Conservation (phyloP, 2,329 filamentous ascomycete species). For the Alternaria angustiovoidea region DNA sequence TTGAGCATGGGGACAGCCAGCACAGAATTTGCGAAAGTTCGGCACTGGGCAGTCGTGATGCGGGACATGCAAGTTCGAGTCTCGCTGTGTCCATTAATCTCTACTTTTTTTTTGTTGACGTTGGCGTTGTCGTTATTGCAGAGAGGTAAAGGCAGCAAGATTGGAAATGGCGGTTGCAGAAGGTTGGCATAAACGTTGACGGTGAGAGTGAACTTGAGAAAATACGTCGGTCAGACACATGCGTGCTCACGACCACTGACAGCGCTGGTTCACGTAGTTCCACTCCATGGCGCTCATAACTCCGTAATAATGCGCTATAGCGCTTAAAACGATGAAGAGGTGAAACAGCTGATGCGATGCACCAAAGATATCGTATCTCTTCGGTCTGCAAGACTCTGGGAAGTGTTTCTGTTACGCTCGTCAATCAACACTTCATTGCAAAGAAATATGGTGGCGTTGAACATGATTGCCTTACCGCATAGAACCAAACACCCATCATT, state of each 20-base stretch:
- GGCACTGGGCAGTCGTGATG: neutral
- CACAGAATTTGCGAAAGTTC: neutral
- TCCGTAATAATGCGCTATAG: constrained; percentile 42
- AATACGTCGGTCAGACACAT: neutral
- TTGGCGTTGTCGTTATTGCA: neutral
- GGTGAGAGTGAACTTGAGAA: neutral
- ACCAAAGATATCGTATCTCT: constrained; percentile 86
- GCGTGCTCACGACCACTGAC: neutral
- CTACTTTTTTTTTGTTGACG: neutral
- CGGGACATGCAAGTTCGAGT: neutral
- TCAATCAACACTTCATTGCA: constrained; percentile 76
- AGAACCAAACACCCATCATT: constrained; percentile 80
- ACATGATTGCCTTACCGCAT: constrained; percentile 75
- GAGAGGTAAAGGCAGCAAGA: neutral
- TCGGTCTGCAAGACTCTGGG: constrained; percentile 80
- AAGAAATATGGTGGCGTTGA: constrained; percentile 54
- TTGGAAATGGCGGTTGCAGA: neutral
- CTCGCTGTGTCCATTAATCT: neutral
- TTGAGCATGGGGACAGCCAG: neutral
- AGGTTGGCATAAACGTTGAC: neutral
- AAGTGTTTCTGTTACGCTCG: constrained; percentile 66
- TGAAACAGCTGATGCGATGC: constrained; percentile 93
- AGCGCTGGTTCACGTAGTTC: constrained; percentile 13
- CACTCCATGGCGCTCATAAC: constrained; percentile 12
- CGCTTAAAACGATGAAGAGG: constrained; percentile 82